Percentiles rank a stretch among this genome's conserved stretches.
Evolutionary conservation across 495 filamentous ascomycete species (phyloP).

Genomic region (Aspergillus baeticus): DNA sequence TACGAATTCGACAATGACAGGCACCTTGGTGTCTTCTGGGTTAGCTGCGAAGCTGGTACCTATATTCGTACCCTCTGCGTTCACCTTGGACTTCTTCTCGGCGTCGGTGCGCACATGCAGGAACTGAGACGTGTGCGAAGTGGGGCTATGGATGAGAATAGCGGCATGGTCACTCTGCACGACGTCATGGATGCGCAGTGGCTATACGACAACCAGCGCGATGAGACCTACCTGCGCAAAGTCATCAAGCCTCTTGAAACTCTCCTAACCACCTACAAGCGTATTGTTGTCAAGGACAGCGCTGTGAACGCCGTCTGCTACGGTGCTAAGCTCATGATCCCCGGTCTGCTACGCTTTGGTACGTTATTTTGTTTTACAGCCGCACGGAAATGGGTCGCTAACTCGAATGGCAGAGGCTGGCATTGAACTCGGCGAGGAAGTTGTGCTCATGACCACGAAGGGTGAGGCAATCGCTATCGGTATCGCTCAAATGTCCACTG

Average conservation of each 20-base stretch:
- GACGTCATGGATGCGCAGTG: constrained; percentile 96
- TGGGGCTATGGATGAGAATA: constrained; percentile 90
- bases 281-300: constrained; percentile 96
- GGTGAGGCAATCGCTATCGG: constrained; percentile 95
- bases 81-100: constrained; percentile 86
- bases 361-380: constrained; percentile 13
- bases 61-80: constrained; percentile 98
- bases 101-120: constrained; percentile 98
- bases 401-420: constrained; percentile 59
- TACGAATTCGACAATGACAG: constrained; percentile 97
- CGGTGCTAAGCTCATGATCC: constrained; percentile 97
- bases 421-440: constrained; percentile 87
- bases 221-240: constrained; percentile 81
- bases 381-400: constrained; percentile 16
- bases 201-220: constrained; percentile 85
- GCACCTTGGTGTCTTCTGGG: constrained; percentile 98
- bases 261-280: constrained; percentile 86
- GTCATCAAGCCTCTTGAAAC: constrained; percentile 91
- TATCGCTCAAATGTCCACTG: constrained; percentile 93
- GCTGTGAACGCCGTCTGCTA: constrained; percentile 96
- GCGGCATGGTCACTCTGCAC: constrained; percentile 87
- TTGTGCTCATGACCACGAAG: constrained; percentile 97
- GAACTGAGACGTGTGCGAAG: constrained; percentile 90
- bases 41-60: constrained; percentile 96
- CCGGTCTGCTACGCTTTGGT: constrained; percentile 88